Evolutionary conservation across 2,329 filamentous ascomycete species (phyloP), one percentile per base, ranked within the genome.

Genomic region (Blumeria hordei): DNA sequence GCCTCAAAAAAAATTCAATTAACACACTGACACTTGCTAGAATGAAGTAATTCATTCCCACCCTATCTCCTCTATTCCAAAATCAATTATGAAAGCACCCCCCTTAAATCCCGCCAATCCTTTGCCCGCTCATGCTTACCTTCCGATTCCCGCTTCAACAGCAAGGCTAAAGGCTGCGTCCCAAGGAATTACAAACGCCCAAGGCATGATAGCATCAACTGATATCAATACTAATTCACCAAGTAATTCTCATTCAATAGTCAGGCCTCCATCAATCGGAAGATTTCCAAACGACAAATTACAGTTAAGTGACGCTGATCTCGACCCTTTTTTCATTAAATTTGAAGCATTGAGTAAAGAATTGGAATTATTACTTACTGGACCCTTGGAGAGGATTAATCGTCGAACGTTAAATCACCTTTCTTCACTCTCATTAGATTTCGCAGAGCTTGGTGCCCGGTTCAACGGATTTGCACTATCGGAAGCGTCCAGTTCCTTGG

Each of bases 401-500:
- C 80, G 90, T 35, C 78, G 92, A 37, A 88, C 88, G 6, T 71
- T 98, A 6, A 85, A 80, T 58, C 92, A 98, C 63, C 69, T 96
- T 9, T 85, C 85, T 12, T 80, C 83, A 5, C 72, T 95, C 52
- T 87, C 87, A 2, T 77, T 87, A 5, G 92, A 98, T 65, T 75
- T 96, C 58, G 87, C 88, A 61, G 92, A 98, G 64, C 74, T 98
- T 8, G 92, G 92, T 7, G 92, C 88, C n/a, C 78, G 88, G 58
- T 96, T 92, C 68, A 98, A 98, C 64, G 92, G 85, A 0, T 98
- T 98, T 67, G 93, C 93, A 0, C 74, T 98, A 0, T 95, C 88
- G 0, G 92, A 98, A 67, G 85, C 88, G 61, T 88, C 87, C 0
- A 81, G 84, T 11, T 87, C 86, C 3, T 80, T 98, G 6, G 87